Base-by-base conservation (phyloP, 2,329 filamentous ascomycete species). In the Ascochyta viciae-villosae region DNA sequence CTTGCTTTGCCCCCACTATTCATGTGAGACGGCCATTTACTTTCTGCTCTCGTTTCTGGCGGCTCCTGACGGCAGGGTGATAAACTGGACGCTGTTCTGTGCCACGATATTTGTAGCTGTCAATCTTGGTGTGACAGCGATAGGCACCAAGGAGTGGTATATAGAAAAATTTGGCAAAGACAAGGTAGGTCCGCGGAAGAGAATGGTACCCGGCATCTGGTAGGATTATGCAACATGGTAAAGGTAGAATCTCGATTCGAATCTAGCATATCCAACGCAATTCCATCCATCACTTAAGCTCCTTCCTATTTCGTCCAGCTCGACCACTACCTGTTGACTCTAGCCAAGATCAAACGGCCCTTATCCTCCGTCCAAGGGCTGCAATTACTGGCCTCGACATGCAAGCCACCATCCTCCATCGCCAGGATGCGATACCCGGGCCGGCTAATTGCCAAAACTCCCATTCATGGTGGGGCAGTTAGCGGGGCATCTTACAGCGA, bases 1-100 rank as follows among this genome's bases (percentile, higher is more conserved):
- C 54, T 76, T 96, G 22, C 77, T 97, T 35, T 96, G 90, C 66
- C 92, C 95, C 16, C 95, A 99, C 77, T 99, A 98, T 76, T 90
- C 90, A 3, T 91, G 89, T 68, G 95, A 98, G 78, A 93, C 91
- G 71, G 73, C 89, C 37, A 86, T 97, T 55, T 98, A 99, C 73
- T 71, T 92, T 19, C 84, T 89, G n/a, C 77, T 99, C 62, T 85
- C 91, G 3, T 77, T 95, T 41, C 74, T 89, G 35, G 87, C 88
- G 27, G 92, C 93, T 1, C 92, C 93, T 0, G 67, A 77, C 7
- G 89, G 87, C 10, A 76, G 80, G 29, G 61, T 84, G 51, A 73
- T 91, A 55, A 97, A 96, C 75, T 84, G 80, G 71, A 94, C 93
- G 0, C 74, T 97, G 39, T 68, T 90, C 33, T 85, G 85, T 52